A percentile compares a stretch with the other conserved stretches of the same genome.
Evolutionary conservation across 305 asterid genomes (phyloP).

Genomic region (Fraxinus xanthoxyloides): DNA sequence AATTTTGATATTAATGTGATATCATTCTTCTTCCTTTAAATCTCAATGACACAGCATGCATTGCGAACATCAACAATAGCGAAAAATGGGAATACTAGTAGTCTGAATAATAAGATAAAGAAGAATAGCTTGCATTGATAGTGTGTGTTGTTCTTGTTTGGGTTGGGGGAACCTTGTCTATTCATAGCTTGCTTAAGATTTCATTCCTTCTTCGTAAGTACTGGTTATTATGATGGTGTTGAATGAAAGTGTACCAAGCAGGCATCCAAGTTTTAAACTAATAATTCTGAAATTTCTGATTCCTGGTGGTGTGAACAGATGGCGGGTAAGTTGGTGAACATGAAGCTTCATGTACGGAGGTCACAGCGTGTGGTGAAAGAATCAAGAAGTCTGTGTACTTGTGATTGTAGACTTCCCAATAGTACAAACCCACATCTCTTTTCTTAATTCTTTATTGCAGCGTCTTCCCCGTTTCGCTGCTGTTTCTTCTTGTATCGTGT

Average conservation of each 20-base stretch:
- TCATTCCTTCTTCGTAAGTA: not conserved
- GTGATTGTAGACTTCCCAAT: conserved; percentile 79
- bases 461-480: not conserved
- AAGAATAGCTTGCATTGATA: not conserved
- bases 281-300: not conserved
- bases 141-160: conserved; percentile 1
- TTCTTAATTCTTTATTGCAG: conserved; percentile 30
- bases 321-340: conserved; percentile 81
- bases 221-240: not conserved
- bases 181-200: not conserved
- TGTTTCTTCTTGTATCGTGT: not conserved
- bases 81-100: not conserved
- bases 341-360: conserved; percentile 80
- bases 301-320: conserved; percentile 51
- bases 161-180: not conserved
- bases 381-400: conserved; percentile 72
- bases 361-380: conserved; percentile 85
- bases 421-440: conserved; percentile 43
- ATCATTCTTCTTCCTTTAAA: not conserved
- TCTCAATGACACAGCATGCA: not conserved
- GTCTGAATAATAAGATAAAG: not conserved
- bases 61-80: not conserved
- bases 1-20: not conserved
- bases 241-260: conserved; percentile 11
- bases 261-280: conserved; percentile 11